These are phyloP conservation scores for Alliaria petiolata DNA, from an alignment of 345 rosid species.

Conservation along the genomic window DNA sequence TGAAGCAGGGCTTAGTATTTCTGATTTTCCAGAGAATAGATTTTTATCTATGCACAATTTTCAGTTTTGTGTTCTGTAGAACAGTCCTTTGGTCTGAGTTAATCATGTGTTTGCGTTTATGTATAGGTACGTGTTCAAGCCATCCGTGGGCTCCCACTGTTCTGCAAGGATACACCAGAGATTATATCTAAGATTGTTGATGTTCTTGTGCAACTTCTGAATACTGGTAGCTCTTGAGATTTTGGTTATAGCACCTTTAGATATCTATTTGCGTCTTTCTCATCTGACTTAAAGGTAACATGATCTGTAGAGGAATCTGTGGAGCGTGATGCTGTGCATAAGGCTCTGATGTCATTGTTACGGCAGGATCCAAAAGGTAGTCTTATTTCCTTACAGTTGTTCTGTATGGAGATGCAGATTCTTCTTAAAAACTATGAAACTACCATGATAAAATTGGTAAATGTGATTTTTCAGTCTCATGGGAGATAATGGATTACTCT, in stretches of 20 bases:
- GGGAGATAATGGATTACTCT: neutral
- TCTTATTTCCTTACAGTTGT: slow-evolving; percentile 3
- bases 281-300: neutral
- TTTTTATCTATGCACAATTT: neutral
- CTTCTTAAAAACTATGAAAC: neutral
- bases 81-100: neutral
- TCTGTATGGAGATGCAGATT: neutral
- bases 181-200: slow-evolving; percentile 75
- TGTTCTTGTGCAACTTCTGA: slow-evolving; percentile 79
- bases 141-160: slow-evolving; percentile 87
- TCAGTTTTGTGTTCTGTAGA: neutral
- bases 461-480: neutral
- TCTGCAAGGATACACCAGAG: slow-evolving; percentile 90
- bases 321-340: slow-evolving; percentile 97
- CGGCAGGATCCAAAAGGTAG: slow-evolving; percentile 98
- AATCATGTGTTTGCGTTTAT: neutral
- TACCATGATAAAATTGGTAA: neutral
- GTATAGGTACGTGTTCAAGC: slow-evolving; percentile 97
- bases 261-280: neutral
- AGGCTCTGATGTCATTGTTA: slow-evolving; percentile 90
- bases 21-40: neutral
- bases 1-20: neutral
- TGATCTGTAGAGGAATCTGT: slow-evolving; percentile 70
- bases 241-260: neutral
- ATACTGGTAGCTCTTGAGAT: slow-evolving; percentile 50